Evolutionary conservation across 331 rosid species (phyloP).

Genomic region (Acacia pycnantha): DNA sequence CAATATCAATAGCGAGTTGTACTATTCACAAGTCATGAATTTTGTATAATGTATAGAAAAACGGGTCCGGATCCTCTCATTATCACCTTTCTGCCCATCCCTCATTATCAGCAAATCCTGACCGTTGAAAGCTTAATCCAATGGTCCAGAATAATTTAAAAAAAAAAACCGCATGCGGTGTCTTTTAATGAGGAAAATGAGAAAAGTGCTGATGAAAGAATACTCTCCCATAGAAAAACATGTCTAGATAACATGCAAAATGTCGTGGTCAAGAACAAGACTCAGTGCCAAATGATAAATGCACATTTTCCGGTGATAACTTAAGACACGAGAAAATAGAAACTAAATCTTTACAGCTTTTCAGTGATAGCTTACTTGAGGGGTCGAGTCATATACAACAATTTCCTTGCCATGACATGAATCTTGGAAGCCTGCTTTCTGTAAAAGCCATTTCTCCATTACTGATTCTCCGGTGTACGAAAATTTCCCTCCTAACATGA

Average conservation of each 20-base stretch:
- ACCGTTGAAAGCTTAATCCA: too few relatives aligned
- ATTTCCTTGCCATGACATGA: constrained; percentile 41
- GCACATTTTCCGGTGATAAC: constrained; percentile 8
- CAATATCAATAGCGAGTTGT: too few relatives aligned
- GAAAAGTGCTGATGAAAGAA: too few relatives aligned
- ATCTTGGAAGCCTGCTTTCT: constrained; percentile 60
- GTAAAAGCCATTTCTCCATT: constrained; percentile 59
- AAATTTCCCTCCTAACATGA: constrained; percentile 65
- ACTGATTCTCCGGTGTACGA: constrained; percentile 56
- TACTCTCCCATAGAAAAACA: too few relatives aligned
- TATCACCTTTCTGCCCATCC: too few relatives aligned
- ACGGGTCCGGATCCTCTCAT: too few relatives aligned
- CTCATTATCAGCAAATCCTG: too few relatives aligned
- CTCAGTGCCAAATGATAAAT: not conserved
- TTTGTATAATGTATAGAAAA: not conserved
- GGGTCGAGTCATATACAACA: constrained; percentile 33
- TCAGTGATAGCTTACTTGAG: constrained; percentile 40
- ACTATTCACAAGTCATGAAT: not conserved
- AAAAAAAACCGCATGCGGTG: too few relatives aligned
- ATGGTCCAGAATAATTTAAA: too few relatives aligned
- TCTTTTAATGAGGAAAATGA: too few relatives aligned
- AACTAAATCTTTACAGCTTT: not conserved
- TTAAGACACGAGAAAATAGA: not conserved
- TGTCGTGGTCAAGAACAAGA: not conserved
- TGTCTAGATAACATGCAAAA: not conserved